Evolutionary conservation across 1,139 yeast genomes (phyloP), one percentile per base, ranked within the genome.

Genomic region (Yamadazyma siamensis): DNA sequence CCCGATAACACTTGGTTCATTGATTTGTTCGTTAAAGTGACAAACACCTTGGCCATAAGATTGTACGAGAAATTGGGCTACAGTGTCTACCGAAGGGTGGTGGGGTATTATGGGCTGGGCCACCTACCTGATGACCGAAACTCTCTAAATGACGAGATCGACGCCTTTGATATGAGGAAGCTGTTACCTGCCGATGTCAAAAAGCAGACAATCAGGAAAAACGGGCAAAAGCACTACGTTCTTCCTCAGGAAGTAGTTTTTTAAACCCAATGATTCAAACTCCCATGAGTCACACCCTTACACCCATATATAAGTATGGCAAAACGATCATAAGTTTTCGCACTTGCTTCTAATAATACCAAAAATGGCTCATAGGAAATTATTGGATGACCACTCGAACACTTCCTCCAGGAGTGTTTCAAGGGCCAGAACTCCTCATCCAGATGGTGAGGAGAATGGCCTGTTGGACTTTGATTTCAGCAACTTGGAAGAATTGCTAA

Each of bases 21-120:
- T 46, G 99, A 91, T 52, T 69, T 91, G 32, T 91, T 87, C 56
- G 98, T 91, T 21, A 81, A 88, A 48, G 87, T 91, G 19, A 82
- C 91, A 21, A 91, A 91, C 52, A 56, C 59, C 9, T 62, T 88
- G 34, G 98, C 96, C 0, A 75, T 87, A 5, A 81, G 76, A 33
- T 61, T 91, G 51, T 91, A 91, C 54, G 89, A 84, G 48, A 82
- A 83, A 44, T 58, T 91, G 36, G 97, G 96, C 0, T 94, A 89
- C 50, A 70, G 80, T 17, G 86, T 88, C 0, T 91, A 71, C 50
- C 61, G 98, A 55, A 59, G 98, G 34, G 97, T 91, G 5, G 75
- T 86, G n/a, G 94, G 94, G 0, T 91, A 91, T 50, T 91, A 91
- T 52, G 83, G 85, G 3, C 55, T 65, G 14, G 64, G 61, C 2